phyloP scores from a whole-genome alignment of 176 grass and related monocot genomes.

The bread wheat (Triticum aestivum) region IWGSC_CS_RefSeq_v2.1 NC_057798.1:652380571-652381070 shows the following conservation, averaged over 20 bases:
- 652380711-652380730: slow-evolving; percentile 2
- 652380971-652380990: not conserved
- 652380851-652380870: slow-evolving; percentile 42
- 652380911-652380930: not conserved
- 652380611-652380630: not conserved
- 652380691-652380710: not conserved
- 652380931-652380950: not conserved
- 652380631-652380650: slow-evolving; percentile 3
- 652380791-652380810: slow-evolving; percentile 71
- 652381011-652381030: not conserved
- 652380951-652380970: not conserved
- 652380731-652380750: not conserved
- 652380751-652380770: not conserved
- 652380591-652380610: slow-evolving; percentile 13
- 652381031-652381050: not conserved
- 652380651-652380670: slow-evolving; percentile 59
- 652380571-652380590: slow-evolving; percentile 39
- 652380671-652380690: slow-evolving; percentile 69
- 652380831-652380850: slow-evolving; percentile 71
- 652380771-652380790: slow-evolving; percentile 47
- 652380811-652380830: slow-evolving; percentile 90
- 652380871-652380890: not conserved
- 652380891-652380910: not conserved
- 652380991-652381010: not conserved
- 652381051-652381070: not conserved